Evolutionary conservation across 2,329 filamentous ascomycete genomes (phyloP), one percentile per base, ranked within the genome.

Genomic region (Colletotrichum endophyticum): DNA sequence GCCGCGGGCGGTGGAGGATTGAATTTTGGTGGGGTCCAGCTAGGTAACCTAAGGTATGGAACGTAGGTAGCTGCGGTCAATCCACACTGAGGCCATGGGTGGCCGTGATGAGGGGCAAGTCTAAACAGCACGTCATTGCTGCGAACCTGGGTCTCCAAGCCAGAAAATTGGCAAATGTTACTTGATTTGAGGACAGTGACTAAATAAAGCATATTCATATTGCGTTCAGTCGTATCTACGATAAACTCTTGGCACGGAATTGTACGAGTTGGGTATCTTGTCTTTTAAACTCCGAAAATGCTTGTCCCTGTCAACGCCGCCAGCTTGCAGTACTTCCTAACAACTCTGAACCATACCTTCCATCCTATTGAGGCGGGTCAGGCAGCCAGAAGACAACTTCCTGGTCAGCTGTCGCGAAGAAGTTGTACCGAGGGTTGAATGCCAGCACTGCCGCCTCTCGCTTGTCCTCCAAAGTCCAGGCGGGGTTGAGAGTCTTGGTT

Each of bases 361-460:
- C 25, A 66, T 72, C 78, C 82, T 84, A 91, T 9, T 86, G 85
- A 80, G 91, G 88, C 59, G 92, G 91, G 82, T 95, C 94, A 2
- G 94, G 94, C 44, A 95, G 84, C 94, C 94, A 96, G 80, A 96
- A 95, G 25, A 95, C 86, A 76, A 95, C 87, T 70, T 98, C 96
- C 81, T 94, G 94, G 80, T 99, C 96, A 5, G 95, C 97, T 61
- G 94, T 97, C 11, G 95, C 96, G 79, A 99, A 91, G 87, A 98
- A 93, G 84, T 99, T 98, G 85, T 94, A 97, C 66, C 96, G 91
- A 30, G 96, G 97, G 83, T 98, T 99, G 84, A 96, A 97, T 27
- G 94, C 95, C 57, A 98, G 89, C 15, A 98, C 90, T 1, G 94
- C 94, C 6, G 92, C 92, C 85, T 92, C 92, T 83, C 88, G 92